These are phyloP conservation scores for Pascua guehoae DNA, from an alignment of 1,284 basidiomycete species.

Conservation along the genomic window DNA sequence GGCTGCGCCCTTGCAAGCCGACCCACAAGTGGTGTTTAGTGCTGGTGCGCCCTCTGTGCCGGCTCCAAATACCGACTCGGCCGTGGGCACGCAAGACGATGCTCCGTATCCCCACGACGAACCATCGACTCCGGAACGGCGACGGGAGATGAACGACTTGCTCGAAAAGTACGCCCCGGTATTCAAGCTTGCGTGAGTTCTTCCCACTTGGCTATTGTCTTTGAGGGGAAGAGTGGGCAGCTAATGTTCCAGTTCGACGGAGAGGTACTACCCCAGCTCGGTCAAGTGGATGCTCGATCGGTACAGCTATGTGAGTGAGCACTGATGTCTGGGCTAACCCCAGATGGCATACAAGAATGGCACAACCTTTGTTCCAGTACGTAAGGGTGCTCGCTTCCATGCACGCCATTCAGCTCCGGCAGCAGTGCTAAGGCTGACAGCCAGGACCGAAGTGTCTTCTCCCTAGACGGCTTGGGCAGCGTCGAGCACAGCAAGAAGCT, in stretches of 20 bases:
- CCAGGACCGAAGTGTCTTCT: slow-evolving; percentile 22
- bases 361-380: slow-evolving; percentile 5
- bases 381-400: background rate
- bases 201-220: background rate
- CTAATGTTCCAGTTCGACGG: slow-evolving; percentile 21
- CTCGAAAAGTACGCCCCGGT: slow-evolving; percentile 39
- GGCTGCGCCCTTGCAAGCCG: too few relatives aligned
- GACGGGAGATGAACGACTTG: slow-evolving; percentile 28
- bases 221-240: too few relatives aligned
- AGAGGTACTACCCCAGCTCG: slow-evolving; percentile 41
- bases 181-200: slow-evolving; percentile 40
- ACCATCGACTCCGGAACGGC: slow-evolving; percentile 13
- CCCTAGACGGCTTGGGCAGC: slow-evolving; percentile 18
- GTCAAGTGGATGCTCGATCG: slow-evolving; percentile 44
- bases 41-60: too few relatives aligned
- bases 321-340: background rate
- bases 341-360: slow-evolving; percentile 23
- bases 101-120: background rate
- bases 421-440: background rate
- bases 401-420: too few relatives aligned
- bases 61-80: too few relatives aligned
- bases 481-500: slow-evolving; percentile 21
- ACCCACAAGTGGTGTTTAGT: too few relatives aligned
- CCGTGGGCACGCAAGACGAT: too few relatives aligned
- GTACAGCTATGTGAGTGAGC: slow-evolving; percentile 19